Conservation (phyloP, 257 asterid genomes). For the Misopates orontium region DNA sequence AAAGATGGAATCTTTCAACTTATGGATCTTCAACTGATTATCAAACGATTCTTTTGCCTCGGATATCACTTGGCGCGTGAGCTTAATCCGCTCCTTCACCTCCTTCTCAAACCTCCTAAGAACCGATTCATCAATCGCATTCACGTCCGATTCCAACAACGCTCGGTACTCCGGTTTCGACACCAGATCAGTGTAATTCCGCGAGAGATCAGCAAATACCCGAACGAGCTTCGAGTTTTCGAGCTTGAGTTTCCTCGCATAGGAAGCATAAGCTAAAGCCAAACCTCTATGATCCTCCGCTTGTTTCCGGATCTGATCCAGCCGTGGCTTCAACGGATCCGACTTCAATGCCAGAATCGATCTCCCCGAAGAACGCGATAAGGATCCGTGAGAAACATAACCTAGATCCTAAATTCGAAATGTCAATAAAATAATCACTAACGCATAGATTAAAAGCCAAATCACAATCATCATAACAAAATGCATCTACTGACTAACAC, state of each 20-base stretch:
- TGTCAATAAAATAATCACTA: no score
- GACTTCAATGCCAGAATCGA: constrained; percentile 41
- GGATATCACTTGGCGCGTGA: constrained; percentile 37
- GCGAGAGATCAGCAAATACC: constrained; percentile 40
- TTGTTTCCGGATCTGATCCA: constrained; percentile 50
- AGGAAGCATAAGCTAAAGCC: constrained; percentile 40
- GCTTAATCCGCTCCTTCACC: constrained; percentile 51
- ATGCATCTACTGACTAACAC: no score
- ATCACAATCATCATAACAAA: no score
- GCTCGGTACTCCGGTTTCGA: constrained; percentile 30
- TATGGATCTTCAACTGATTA: constrained; percentile 52
- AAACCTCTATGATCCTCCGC: constrained; percentile 45
- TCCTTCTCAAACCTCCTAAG: constrained; percentile 49
- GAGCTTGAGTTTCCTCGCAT: constrained; percentile 60
- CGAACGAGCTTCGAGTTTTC: constrained; percentile 51
- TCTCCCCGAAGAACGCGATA: constrained; percentile 31
- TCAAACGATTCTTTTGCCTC: constrained; percentile 60
- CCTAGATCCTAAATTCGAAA: constrained; percentile 31
- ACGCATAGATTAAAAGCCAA: no score
- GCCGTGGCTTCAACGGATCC: constrained; percentile 50
- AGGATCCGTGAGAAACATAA: constrained; percentile 4
- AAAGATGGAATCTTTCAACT: constrained; percentile 48
- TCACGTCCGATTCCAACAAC: constrained; percentile 31
- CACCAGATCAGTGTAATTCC: constrained; percentile 43
- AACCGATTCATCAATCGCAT: constrained; percentile 36